These are phyloP conservation scores for Zoysia japonica DNA, from an alignment of 176 grass and related monocot species.

Conservation along the genomic window DNA sequence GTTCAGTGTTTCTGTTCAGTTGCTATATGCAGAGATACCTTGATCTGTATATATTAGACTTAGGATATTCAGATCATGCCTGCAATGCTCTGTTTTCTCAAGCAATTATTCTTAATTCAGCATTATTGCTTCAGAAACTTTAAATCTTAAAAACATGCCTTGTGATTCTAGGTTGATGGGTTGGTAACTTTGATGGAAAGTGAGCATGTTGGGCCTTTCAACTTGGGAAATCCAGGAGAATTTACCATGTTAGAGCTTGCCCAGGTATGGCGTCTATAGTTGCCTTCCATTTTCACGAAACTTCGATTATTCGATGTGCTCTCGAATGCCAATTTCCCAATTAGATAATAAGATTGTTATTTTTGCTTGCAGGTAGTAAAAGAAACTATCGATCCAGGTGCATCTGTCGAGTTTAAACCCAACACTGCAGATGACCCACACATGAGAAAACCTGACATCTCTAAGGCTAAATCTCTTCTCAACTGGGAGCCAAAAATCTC, in stretches of 20 bases:
- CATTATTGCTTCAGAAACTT: background rate
- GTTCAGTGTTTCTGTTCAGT: background rate
- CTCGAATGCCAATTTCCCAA: background rate
- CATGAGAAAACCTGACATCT: slow-evolving; percentile 97
- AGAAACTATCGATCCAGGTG: slow-evolving; percentile 80
- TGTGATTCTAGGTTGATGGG: slow-evolving; percentile 66
- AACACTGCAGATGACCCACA: slow-evolving; percentile 94
- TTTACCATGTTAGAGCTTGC: slow-evolving; percentile 98
- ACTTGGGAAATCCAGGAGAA: slow-evolving; percentile 95
- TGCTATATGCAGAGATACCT: background rate
- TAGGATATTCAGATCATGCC: background rate
- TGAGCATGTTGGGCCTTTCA: slow-evolving; percentile 85
- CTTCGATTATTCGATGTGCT: background rate
- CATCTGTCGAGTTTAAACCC: slow-evolving; percentile 71
- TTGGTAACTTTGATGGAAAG: slow-evolving; percentile 86
- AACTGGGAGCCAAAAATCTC: slow-evolving; percentile 89
- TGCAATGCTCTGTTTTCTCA: background rate
- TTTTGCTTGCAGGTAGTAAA: slow-evolving; percentile 71
- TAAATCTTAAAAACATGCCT: background rate
- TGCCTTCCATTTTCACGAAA: background rate
- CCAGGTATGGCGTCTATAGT: slow-evolving; percentile 51
- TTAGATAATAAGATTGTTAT: slow-evolving; percentile 6
- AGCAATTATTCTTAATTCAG: background rate
- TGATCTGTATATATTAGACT: slow-evolving; percentile 8
- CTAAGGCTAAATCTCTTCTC: slow-evolving; percentile 77